A percentile compares a stretch with the other conserved stretches of the same genome.
Conservation (phyloP, 768 basidiomycete species). For the Peribolospora baueri region DNA sequence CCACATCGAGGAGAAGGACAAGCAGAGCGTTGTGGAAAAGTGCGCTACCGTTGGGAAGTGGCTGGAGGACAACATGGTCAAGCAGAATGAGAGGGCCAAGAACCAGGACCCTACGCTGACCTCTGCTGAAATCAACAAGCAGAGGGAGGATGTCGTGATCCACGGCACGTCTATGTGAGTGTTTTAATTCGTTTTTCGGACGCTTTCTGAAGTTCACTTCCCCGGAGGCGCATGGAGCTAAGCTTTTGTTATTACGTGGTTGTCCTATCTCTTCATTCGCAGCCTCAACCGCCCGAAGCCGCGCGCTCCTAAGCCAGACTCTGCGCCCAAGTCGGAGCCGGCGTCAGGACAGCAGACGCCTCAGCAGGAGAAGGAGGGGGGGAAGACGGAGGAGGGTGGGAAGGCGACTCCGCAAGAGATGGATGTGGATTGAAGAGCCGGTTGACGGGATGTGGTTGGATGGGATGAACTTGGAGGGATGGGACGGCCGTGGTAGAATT, state of each 20-base stretch:
- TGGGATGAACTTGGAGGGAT: too few species aligned
- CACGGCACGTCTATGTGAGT: neutral
- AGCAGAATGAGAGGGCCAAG: constrained; percentile 73
- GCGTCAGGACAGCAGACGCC: constrained; percentile 12
- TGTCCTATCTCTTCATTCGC: constrained; percentile 66
- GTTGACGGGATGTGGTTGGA: neutral
- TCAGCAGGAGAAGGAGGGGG: constrained; percentile 13
- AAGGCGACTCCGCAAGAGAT: constrained; percentile 18
- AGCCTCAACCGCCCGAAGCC: constrained; percentile 86
- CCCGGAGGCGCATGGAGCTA: too few species aligned
- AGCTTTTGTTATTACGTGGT: constrained; percentile 2
- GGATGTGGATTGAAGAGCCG: constrained; percentile 15
- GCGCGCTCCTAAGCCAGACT: constrained; percentile 35
- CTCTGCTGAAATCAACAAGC: constrained; percentile 61
- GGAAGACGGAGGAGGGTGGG: constrained; percentile 8
- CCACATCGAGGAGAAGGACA: constrained; percentile 77
- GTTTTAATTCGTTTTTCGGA: neutral
- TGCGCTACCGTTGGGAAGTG: constrained; percentile 76
- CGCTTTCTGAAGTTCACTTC: neutral
- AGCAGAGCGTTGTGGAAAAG: constrained; percentile 63
- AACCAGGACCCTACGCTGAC: constrained; percentile 65
- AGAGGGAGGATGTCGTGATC: constrained; percentile 42
- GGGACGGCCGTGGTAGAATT: too few species aligned
- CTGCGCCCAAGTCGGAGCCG: constrained; percentile 10
- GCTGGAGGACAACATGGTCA: constrained; percentile 73